These are phyloP conservation scores for Dictyostelium brefeldianum DNA, from an alignment of 78 protist species.

Conservation along the genomic window DNA sequence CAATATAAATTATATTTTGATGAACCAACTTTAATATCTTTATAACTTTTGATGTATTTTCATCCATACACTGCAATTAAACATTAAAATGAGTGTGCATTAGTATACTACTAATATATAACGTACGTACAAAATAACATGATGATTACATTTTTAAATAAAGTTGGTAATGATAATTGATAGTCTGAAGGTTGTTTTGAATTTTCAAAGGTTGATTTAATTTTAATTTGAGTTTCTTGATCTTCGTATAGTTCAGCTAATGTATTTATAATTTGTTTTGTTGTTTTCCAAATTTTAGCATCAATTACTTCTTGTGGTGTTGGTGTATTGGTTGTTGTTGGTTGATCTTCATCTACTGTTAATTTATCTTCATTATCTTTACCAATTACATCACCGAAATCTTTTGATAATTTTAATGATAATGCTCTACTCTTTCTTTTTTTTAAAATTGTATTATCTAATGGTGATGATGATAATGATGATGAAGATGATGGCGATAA, in stretches of 20 bases:
- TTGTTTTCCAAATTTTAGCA: conserved; percentile 16
- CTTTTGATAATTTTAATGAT: conserved; percentile 7
- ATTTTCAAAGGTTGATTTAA: background rate
- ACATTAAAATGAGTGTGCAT: background rate
- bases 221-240: background rate
- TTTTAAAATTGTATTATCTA: background rate
- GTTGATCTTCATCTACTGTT: background rate
- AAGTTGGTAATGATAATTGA: conserved; percentile 6
- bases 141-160: conserved; percentile 37
- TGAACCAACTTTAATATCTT: conserved; percentile 55
- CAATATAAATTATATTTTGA: conserved; percentile 66
- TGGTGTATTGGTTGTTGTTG: background rate
- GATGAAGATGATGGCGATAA: too few relatives aligned
- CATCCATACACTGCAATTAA: conserved; percentile 7
- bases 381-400: background rate
- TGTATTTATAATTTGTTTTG: conserved; percentile 1
- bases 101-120: background rate
- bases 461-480: background rate
- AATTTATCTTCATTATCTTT: conserved; percentile 18
- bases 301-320: conserved; percentile 17
- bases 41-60: conserved; percentile 19
- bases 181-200: conserved; percentile 27
- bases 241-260: conserved; percentile 26
- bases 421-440: conserved; percentile 12
- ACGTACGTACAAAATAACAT: too few relatives aligned